Conservation (phyloP, 176 grass and related monocot genomes). For the Stipa capillata region DNA sequence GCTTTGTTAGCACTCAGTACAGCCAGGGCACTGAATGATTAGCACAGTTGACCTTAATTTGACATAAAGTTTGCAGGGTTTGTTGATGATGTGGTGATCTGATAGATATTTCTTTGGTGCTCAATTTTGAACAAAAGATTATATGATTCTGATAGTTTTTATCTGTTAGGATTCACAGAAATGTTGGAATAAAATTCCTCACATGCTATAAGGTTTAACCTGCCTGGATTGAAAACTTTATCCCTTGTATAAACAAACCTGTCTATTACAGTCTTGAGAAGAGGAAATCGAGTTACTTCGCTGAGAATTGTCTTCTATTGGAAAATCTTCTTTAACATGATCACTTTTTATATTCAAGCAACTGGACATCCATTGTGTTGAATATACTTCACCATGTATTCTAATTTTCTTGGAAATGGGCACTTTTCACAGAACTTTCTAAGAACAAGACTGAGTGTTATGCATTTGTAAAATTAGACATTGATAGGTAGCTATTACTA, state of each 20-base stretch:
- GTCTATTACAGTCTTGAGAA: not conserved
- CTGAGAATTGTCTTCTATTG: not conserved
- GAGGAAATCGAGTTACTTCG: slow-evolving; percentile 7
- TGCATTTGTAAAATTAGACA: slow-evolving; percentile 5
- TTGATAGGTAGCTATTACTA: not conserved
- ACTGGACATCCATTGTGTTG: not conserved
- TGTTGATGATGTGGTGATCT: not conserved
- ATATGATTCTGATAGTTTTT: not conserved
- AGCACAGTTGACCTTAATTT: not conserved
- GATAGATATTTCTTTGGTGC: not conserved
- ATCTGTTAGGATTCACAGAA: not conserved
- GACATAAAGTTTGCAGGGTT: not conserved
- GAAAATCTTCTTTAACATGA: not conserved
- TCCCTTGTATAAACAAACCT: not conserved
- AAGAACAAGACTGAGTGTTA: not conserved
- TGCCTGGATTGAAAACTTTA: not conserved
- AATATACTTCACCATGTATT: not conserved
- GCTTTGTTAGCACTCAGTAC: not conserved
- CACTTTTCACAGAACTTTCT: not conserved
- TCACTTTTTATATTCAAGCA: not conserved
- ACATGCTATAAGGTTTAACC: not conserved
- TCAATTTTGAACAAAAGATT: not conserved
- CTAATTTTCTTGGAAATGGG: not conserved
- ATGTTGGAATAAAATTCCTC: not conserved
- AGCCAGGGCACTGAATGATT: not conserved